Base-by-base conservation (phyloP, 2,329 filamentous ascomycete genomes). In the Epichloe festucae region DNA sequence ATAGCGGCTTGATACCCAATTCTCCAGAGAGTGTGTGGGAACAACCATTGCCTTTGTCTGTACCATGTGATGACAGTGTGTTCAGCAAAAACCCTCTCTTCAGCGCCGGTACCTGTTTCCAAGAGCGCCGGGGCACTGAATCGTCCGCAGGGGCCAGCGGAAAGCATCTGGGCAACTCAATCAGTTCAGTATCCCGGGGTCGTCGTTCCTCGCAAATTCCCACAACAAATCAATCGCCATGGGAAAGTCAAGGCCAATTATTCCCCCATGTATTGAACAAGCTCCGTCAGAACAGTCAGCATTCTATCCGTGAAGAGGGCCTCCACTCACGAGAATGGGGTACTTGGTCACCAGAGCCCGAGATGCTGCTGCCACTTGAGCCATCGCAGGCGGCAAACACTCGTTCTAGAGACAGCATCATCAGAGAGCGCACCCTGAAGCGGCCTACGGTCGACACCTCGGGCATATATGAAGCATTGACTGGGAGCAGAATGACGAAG, bases 231-330 rank as follows among this genome's bases (percentile, higher is more conserved):
- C 51, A 44, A 31, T 54, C 57, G 6, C 49, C 36, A 7, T 14
- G 23, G 6, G 54, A 54, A 2, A 39, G 46, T 17, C 44, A 58
- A 0, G 54, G 59, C 5, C 52, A 54, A 15, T 46, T 58, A 35
- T 49, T 62, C 0, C 62, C n/a, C n/a, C 57, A 50, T 27, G 54
- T 67, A 1, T 56, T 67, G 17, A 56, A 62, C 38, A 61, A 55
- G 39, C 57, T 67, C 27, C 62, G 61, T n/a, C 59, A 60, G 45
- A 55, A 58, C 7, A 55, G 62, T 14, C 60, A 63, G 19, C 55
- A 49, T 27, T 45, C 61, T 8, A 60, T 61, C 15, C 58, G 59
- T 38, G 55, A 55, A 19, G 56, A 40, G 19, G 10, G 19, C 3
- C 1, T 21, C 23, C 5, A 12, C 14, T 21, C n/a, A 5, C 27